Base-by-base conservation (phyloP, 768 basidiomycete genomes). In the Termitomyces sp. region DNA sequence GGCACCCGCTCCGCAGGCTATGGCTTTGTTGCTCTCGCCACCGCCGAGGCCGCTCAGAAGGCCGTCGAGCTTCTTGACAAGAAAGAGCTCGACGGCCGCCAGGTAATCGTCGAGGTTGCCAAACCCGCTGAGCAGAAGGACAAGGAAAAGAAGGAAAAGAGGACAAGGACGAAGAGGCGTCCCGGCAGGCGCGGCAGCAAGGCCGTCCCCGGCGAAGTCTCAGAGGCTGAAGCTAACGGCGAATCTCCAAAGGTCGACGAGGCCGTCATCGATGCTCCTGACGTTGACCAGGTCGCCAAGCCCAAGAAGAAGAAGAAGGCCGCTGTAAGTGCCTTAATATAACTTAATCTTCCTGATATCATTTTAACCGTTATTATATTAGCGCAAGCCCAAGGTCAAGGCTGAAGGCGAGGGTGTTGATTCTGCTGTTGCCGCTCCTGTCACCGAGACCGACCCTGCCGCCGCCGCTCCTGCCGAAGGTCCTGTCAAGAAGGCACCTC, bases 91-190 rank as follows among this genome's bases (percentile, higher is more conserved):
- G 89, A 93, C 66, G 90, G 89, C 65, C 92, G 94, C 74, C 79
- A 77, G 73, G 87, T 96, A 71, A 89, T 94, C 77, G 82, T 95
- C 77, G 92, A 96, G 83, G 79, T 94, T 73, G 94, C 94, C 72
- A 95, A 93, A 80, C 93, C 93, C 62, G 80, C 87, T 60, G 91
- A 91, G 65, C 86, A 90, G 77, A 95, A 94, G 77, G 88, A 90
- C 77, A 80, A 81, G 73, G 89, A 89, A 70, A 88, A 80, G 74
- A 91, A 82, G 77, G 88, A 90, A 76, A 89, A 79, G 75, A 88
- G 77, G 77, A 72, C 84, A 66, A 91, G 77, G 77, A 72, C 84
- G 66, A 91, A 86, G 83, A 87, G 89, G 79, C 83, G 86, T 76
- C 84, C 88, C 66, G 87, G 90, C 76, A 88, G 91, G 76, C 89